Conservation (phyloP, 192 early-diverging fungal species). For the Coemansia sp. region DNA sequence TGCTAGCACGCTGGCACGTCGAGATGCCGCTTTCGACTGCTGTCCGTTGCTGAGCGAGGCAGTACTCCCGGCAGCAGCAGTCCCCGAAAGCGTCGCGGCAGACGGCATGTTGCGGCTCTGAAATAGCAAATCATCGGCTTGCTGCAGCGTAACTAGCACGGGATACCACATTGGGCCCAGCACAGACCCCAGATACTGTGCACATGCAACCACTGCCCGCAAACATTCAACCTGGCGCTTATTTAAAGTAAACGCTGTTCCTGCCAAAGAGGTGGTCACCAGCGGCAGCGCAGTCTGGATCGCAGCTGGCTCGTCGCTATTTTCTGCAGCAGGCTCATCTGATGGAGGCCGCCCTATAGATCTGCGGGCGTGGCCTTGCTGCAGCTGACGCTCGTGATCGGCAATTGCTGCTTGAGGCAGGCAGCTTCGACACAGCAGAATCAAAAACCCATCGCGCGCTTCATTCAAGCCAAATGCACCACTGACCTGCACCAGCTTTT, state of each 20-base stretch:
- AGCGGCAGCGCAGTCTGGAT: conserved; percentile 12
- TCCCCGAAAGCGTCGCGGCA: too few relatives aligned
- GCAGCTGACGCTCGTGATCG: conserved; percentile 25
- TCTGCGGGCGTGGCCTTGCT: conserved; percentile 1
- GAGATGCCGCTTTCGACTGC: neutral
- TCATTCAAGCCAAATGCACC: conserved; percentile 75
- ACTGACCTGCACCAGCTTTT: conserved; percentile 73
- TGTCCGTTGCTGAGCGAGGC: neutral
- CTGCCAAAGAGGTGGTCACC: conserved; percentile 21
- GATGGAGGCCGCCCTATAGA: neutral
- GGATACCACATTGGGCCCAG: conserved; percentile 84
- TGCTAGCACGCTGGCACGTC: conserved; percentile 3
- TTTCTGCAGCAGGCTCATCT: neutral
- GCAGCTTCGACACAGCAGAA: conserved; percentile 79
- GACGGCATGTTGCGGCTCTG: conserved; percentile 16
- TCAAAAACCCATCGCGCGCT: conserved; percentile 82
- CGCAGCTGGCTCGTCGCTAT: neutral
- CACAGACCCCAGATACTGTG: conserved; percentile 68
- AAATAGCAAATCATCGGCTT: conserved; percentile 75
- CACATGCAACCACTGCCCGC: conserved; percentile 66
- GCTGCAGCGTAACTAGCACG: conserved; percentile 83
- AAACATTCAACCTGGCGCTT: conserved; percentile 79
- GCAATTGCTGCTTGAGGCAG: conserved; percentile 59
- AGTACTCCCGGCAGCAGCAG: too few relatives aligned
- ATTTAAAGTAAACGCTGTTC: conserved; percentile 54